These are phyloP conservation scores for Didymella glomerata DNA, from an alignment of 2,329 filamentous ascomycete genomes.

Conservation along the genomic window DNA sequence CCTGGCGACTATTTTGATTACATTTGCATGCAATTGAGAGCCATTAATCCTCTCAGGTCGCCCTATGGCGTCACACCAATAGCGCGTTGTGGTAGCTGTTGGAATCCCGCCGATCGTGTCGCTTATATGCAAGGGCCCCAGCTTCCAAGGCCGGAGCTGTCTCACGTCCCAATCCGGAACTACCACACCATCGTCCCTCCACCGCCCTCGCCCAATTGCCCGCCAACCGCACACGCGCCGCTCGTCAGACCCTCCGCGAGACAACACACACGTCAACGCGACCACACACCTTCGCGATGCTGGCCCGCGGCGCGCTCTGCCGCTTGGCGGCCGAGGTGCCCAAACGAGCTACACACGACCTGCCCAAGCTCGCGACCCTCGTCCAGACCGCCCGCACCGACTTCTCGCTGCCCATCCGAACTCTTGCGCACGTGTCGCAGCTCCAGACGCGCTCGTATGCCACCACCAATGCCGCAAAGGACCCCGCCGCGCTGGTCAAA, in stretches of 20 bases:
- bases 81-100: not conserved
- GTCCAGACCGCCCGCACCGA: constrained; percentile 31
- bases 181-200: constrained; percentile 21
- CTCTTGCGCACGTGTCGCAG: constrained; percentile 13
- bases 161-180: constrained; percentile 26
- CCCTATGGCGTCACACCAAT: not conserved
- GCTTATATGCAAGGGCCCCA: constrained; percentile 23
- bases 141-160: constrained; percentile 14
- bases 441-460: constrained; percentile 43
- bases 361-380: constrained; percentile 46
- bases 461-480: constrained; percentile 40
- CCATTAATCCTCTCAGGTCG: not conserved
- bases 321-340: constrained; percentile 48
- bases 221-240: constrained; percentile 28
- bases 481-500: constrained; percentile 42
- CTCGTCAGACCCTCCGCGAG: constrained; percentile 21
- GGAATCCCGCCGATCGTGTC: constrained; percentile 15
- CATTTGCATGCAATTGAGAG: constrained; percentile 9
- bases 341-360: constrained; percentile 48
- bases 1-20: constrained; percentile 5
- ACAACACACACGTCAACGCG: constrained; percentile 7
- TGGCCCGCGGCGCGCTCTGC: constrained; percentile 47
- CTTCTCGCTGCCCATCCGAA: constrained; percentile 18
- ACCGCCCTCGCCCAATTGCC: constrained; percentile 28
- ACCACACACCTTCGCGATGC: constrained; percentile 38